Base-by-base conservation (phyloP, 2,329 filamentous ascomycete species). In the Phoma herbarum region DNA sequence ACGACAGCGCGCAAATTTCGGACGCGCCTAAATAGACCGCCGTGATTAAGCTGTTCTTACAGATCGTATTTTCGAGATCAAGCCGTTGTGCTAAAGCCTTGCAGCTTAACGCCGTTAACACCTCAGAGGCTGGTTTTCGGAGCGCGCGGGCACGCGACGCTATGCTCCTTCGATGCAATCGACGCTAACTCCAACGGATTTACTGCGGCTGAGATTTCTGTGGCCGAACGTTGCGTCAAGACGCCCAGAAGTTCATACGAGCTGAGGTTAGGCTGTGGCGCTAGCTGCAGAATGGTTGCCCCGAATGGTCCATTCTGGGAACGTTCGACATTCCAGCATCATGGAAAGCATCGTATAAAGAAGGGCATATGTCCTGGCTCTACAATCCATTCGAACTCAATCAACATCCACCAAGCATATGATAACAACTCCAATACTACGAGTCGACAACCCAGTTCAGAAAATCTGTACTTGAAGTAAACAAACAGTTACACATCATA, bases 181-280 rank as follows among this genome's bases (percentile, higher is more conserved):
- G 16, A 35, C 29, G 12, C 43, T 52, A 57, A 43, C 43, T 16
- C 18, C 16, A 31, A 16, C 47, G 54, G 54, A 52, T 8, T 37
- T 52, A 52, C 35, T 37, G 37, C 49, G 37, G 55, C 43, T 25
- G 35, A 28, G 43, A 52, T 52, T 22, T 44, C 33, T 48, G 43
- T 29, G 16, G 12, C 35, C 43, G 55, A 20, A 20, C 29, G 22
- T 52, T 51, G 43, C 54, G 54, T 52, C 43, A 47, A 23, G 22
- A 12, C 9, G 12, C 39, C 44, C 6, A n/a, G 12, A 25, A 10
- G 20, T 20, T 3, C 14, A 52, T 48, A 58, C 55, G 55, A 58
- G 44, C 16, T 44, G 22, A 44, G 55, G 55, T 52, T 58, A 58
- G 55, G 42, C 42, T 25, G 46, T 12, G 44, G 43, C 20, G 28